These are phyloP conservation scores for Dipodascopsis uninucleata DNA, from an alignment of 805 yeast genomes.

Conservation along the genomic window DNA sequence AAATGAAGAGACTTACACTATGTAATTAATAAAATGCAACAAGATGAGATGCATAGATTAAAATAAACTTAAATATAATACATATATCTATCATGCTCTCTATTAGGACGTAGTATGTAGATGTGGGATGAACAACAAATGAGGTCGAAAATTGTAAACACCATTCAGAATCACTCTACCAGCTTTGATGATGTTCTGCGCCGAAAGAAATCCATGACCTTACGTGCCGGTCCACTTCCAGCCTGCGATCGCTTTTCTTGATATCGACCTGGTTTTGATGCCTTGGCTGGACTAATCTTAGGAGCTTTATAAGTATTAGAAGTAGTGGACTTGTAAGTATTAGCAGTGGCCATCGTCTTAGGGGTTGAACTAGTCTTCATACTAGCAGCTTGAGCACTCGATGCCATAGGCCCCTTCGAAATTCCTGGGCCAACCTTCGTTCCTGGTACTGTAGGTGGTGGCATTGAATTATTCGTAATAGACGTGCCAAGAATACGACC, in stretches of 20 bases:
- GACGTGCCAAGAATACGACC: constrained; percentile 12
- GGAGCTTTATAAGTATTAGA: not conserved
- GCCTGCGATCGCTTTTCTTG: constrained; percentile 8
- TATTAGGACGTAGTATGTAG: too few species aligned
- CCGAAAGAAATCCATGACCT: constrained; percentile 26
- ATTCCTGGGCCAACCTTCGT: too few species aligned
- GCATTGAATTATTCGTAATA: too few species aligned
- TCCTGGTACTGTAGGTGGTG: too few species aligned
- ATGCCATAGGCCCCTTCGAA: too few species aligned
- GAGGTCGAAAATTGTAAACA: not conserved
- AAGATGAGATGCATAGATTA: too few species aligned
- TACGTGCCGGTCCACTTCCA: constrained; percentile 22
- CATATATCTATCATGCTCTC: too few species aligned
- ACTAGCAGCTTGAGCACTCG: not conserved
- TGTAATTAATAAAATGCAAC: too few species aligned
- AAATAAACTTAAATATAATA: too few species aligned
- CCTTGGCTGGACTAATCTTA: too few species aligned
- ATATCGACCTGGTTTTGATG: too few species aligned
- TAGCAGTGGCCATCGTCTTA: constrained; percentile 1
- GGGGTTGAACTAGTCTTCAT: not conserved
- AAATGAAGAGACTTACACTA: not conserved
- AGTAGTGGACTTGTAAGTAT: not conserved
- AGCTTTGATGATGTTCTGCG: constrained; percentile 9
- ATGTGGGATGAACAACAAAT: too few species aligned
- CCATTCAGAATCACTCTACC: not conserved